Conservation (phyloP, 108 stramenopile species). For the Skeletonema potamos region DNA sequence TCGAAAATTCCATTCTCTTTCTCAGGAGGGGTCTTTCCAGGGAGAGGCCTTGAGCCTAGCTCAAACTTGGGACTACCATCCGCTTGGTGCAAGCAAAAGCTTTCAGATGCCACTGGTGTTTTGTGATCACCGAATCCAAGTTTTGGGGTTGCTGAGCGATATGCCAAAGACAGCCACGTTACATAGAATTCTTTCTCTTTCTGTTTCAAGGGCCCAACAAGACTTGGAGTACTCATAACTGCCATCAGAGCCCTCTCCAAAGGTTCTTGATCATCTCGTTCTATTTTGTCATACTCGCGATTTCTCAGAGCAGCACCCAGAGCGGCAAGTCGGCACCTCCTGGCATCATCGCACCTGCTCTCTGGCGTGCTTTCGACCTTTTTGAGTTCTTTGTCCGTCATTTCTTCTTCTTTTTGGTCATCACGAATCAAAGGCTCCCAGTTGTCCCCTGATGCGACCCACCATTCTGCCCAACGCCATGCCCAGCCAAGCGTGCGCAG, state of each 20-base stretch:
- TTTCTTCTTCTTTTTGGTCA: conserved; percentile 65
- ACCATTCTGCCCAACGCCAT: conserved; percentile 91
- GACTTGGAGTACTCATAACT: conserved; percentile 64
- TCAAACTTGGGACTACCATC: conserved; percentile 76
- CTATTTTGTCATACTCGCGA: conserved; percentile 76
- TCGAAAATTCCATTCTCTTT: conserved; percentile 51
- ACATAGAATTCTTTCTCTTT: conserved; percentile 77
- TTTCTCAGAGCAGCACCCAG: conserved; percentile 87
- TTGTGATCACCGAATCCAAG: conserved; percentile 79
- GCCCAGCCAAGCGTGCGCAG: conserved; percentile 81
- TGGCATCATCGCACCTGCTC: conserved; percentile 71
- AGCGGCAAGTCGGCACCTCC: conserved; percentile 77
- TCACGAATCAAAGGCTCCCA: conserved; percentile 82
- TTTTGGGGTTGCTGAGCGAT: conserved; percentile 73
- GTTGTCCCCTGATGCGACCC: conserved; percentile 76
- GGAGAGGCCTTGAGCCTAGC: conserved; percentile 61
- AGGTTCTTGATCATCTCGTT: conserved; percentile 55
- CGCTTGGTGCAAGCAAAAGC: conserved; percentile 49
- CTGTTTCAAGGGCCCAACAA: conserved; percentile 76
- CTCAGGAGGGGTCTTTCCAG: conserved; percentile 54
- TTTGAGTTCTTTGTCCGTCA: conserved; percentile 77
- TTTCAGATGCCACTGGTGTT: conserved; percentile 53
- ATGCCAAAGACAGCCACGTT: conserved; percentile 76
- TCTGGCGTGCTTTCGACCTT: conserved; percentile 67
- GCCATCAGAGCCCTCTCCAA: conserved; percentile 71